A percentile compares a stretch with the other conserved stretches of the same genome.
Evolutionary conservation across 352 stramenopile genomes (phyloP).

Genomic region (Globisporangium ultimum): DNA sequence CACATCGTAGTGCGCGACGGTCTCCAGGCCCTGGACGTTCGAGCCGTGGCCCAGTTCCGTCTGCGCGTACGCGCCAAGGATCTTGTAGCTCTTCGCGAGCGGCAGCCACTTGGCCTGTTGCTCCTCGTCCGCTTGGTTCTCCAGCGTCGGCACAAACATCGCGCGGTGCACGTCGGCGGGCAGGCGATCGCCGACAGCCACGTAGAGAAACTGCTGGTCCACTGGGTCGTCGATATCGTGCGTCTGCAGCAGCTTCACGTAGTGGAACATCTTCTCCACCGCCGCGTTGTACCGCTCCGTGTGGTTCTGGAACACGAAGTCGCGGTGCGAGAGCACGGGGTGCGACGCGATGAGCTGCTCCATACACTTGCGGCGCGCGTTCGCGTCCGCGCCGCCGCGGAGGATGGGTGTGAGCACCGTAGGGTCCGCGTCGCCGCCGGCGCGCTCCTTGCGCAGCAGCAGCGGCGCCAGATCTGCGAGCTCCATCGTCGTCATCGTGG

Average conservation of each 20-base stretch:
- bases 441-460: slow-evolving; percentile 20
- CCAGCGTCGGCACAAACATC: slow-evolving; percentile 70
- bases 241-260: slow-evolving; percentile 33
- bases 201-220: slow-evolving; percentile 37
- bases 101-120: slow-evolving; percentile 68
- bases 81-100: slow-evolving; percentile 55
- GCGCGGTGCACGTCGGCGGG: slow-evolving; percentile 51
- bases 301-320: slow-evolving; percentile 49
- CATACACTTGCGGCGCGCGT: slow-evolving; percentile 13
- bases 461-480: slow-evolving; percentile 21
- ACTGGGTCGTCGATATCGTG: slow-evolving; percentile 23
- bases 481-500: slow-evolving; percentile 6
- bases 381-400: slow-evolving; percentile 11
- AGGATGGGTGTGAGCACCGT: slow-evolving; percentile 9
- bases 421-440: slow-evolving; percentile 11
- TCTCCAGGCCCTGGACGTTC: slow-evolving; percentile 91
- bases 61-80: slow-evolving; percentile 92
- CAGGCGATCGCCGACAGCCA: slow-evolving; percentile 39
- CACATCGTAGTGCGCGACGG: slow-evolving; percentile 90
- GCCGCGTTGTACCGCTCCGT: slow-evolving; percentile 25
- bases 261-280: slow-evolving; percentile 35
- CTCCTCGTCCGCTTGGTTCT: slow-evolving; percentile 54
- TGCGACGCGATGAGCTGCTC: slow-evolving; percentile 17
- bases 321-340: slow-evolving; percentile 39
- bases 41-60: slow-evolving; percentile 95